Evolutionary conservation across 257 asterid species (phyloP), one percentile per base, ranked within the genome.

Genomic region (Misopates orontium): DNA sequence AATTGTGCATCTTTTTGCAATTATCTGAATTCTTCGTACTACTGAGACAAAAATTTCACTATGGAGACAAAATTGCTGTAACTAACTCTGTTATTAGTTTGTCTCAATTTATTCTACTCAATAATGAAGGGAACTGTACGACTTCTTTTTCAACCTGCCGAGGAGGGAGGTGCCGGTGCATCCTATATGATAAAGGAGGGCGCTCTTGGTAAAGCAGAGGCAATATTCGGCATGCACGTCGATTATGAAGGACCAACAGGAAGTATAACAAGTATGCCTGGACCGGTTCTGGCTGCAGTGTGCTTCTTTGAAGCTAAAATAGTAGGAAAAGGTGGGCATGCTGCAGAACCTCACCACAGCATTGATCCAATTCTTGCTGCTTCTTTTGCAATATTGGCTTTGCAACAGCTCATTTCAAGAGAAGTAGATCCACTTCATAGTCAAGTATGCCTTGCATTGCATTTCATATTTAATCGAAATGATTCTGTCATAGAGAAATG

Each of bases 131-230:
- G 97, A 66, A 90, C 95, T 0, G 95, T 90, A 45, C 82, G 95
- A 23, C 93, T 90, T 77, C 74, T 90, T 49, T 90, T 90, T 61
- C 97, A 90, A 77, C 97, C 97, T n/a, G 97, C 96, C 0, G 97
- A 90, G 80, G 97, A 86, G 69, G 97, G 95, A 40, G 96, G 97
- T 51, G 97, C 93, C 22, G 97, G 97, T 4, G 95, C 95, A 11
- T 77, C 83, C 55, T 42, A 78, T 62, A 90, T 90, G 97, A 78
- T 88, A 70, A 84, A 81, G 54, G 95, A 90, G 77, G 96, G 97
- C 18, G 97, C 91, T 58, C 93, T 90, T 67, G 90, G 89, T 50
- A 58, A 71, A 47, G 81, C 91, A 19, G 86, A 88, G 71, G 96
- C 92, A 13, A 88, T 90, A 60, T 90, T 85, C 48, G 96, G 91